Conservation (phyloP, 768 basidiomycete genomes). For the Boletus vermiculosoides region DNA sequence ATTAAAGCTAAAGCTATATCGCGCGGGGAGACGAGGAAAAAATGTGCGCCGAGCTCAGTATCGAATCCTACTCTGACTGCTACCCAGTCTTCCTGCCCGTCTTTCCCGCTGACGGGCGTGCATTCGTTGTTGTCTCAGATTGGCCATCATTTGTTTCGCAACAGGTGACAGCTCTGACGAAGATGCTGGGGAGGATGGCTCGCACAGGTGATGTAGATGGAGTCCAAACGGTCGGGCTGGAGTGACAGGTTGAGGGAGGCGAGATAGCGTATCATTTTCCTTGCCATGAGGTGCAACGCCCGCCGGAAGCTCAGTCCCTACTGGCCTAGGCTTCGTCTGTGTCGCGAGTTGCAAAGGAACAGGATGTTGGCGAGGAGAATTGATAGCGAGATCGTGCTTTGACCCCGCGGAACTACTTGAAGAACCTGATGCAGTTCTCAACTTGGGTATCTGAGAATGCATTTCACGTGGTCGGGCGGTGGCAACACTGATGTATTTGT, state of each 20-base stretch:
- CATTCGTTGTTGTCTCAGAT: conserved; percentile 47
- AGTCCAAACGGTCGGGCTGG: conserved; percentile 45
- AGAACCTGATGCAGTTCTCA: conserved; percentile 28
- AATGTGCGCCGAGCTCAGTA: conserved; percentile 15
- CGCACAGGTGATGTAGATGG: conserved; percentile 29
- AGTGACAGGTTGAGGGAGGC: conserved; percentile 40
- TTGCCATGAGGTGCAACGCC: conserved; percentile 7
- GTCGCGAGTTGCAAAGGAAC: conserved; percentile 5
- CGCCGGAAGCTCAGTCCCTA: neutral
- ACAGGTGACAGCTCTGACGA: conserved; percentile 74
- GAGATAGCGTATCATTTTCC: conserved; percentile 26
- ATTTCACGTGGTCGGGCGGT: conserved; percentile 9
- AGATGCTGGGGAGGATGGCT: conserved; percentile 58
- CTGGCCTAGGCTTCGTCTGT: neutral
- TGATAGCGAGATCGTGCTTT: conserved; percentile 1
- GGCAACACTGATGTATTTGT: neutral
- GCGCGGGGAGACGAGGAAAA: neutral
- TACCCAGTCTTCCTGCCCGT: conserved; percentile 31
- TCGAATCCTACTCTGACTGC: conserved; percentile 31
- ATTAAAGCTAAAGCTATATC: conserved; percentile 15
- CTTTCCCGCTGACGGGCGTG: conserved; percentile 34
- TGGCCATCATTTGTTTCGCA: conserved; percentile 64
- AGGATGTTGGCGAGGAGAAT: conserved; percentile 4
- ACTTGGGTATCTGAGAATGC: conserved; percentile 31
- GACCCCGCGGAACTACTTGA: conserved; percentile 24